Base-by-base conservation (phyloP, 2,329 filamentous ascomycete genomes). In the Ilyonectria robusta region DNA sequence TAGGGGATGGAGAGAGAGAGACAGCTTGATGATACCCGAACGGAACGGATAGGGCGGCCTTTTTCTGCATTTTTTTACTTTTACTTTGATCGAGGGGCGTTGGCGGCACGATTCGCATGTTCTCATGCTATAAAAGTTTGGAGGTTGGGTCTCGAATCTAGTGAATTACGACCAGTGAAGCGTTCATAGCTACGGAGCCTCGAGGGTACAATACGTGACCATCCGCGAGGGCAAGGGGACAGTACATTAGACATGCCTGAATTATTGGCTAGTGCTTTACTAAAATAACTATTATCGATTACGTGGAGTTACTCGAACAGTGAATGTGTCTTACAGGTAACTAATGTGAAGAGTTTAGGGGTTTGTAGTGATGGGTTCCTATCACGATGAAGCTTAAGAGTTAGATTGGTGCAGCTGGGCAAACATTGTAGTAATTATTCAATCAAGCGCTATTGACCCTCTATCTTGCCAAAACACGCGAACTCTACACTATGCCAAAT, bases 1-100 rank as follows among this genome's bases (percentile, higher is more conserved):
- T 71, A 67, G 64, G 35, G 56, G 54, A 55, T 67, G 62, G 15
- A 40, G 7, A 26, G 26, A 54, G 59, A 61, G 48, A 57, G 59
- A 46, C 56, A 66, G 55, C 37, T 60, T 60, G 50, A 61, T 65
- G 57, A 65, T 67, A 67, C 65, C 61, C 65, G 55, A 37, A 57
- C 23, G 56, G 44, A 67, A 29, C 33, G 50, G 47, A 66, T 40
- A 47, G 23, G 64, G 59, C 11, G 51, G 46, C 26, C 17, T n/a
- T 46, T 44, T 23, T 55, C 35, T 21, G 37, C 19, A 44, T 9
- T 21, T 23, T 46, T 46, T 50, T 50, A 29, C 15, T 15, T 29
- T 53, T 53, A 9, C 29, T 56, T 46, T 57, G 44, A 29, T 42
- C 17, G 42, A 65, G 35, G 40, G 63, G 63, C 51, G 63, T 66